These are phyloP conservation scores for Blastocystis sp. DNA, from an alignment of 352 stramenopile species.

Conservation along the genomic window DNA sequence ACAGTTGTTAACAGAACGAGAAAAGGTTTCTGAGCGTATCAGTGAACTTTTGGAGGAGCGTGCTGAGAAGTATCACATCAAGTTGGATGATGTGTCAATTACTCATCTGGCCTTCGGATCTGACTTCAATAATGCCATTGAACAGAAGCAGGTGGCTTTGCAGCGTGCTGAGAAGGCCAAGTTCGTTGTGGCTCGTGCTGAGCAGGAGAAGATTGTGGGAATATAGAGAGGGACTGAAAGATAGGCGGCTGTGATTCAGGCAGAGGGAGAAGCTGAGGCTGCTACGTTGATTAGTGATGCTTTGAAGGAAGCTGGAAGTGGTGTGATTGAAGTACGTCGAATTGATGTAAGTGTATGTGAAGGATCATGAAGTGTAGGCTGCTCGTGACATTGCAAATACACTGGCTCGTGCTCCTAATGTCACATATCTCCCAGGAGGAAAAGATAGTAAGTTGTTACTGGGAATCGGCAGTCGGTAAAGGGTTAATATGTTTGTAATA, in stretches of 20 bases:
- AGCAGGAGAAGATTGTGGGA: too few relatives aligned
- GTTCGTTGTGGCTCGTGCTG: too few relatives aligned
- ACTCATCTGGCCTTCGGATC: slow-evolving; percentile 95
- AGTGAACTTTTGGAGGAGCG: too few relatives aligned
- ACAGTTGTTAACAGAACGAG: slow-evolving; percentile 95
- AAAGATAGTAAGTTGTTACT: slow-evolving; percentile 72
- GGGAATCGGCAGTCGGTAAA: slow-evolving; percentile 26
- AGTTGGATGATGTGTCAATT: slow-evolving; percentile 98
- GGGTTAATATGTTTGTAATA: neutral
- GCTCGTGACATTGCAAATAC: slow-evolving; percentile 97
- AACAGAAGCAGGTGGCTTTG: too few relatives aligned
- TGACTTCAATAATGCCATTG: slow-evolving; percentile 98
- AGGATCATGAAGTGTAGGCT: slow-evolving; percentile 67
- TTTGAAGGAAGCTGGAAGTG: slow-evolving; percentile 87
- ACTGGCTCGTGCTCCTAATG: slow-evolving; percentile 88
- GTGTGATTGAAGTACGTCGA: slow-evolving; percentile 96
- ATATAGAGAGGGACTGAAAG: too few relatives aligned
- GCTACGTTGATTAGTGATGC: too few relatives aligned
- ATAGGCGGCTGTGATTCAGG: too few relatives aligned
- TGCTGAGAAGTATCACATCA: too few relatives aligned
- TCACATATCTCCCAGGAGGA: slow-evolving; percentile 91
- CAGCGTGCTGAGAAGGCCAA: too few relatives aligned
- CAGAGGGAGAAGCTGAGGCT: too few relatives aligned
- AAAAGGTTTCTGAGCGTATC: too few relatives aligned
- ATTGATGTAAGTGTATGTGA: slow-evolving; percentile 78